Evolutionary conservation across 768 basidiomycete genomes (phyloP).

Genomic region (Xerocomus spinulosus): DNA sequence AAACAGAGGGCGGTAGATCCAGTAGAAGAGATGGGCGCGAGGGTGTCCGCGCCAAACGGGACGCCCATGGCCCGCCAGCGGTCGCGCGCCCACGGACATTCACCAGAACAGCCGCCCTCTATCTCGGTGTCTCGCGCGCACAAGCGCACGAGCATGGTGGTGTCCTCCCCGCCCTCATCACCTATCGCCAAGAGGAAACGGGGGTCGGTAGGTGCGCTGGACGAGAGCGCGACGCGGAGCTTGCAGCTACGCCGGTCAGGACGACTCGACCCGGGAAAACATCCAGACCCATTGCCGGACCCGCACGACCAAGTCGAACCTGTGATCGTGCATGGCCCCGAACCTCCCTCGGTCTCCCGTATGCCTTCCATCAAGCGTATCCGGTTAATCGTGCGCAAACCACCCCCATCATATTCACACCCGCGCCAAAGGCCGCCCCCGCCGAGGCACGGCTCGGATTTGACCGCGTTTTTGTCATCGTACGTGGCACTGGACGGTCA

Average conservation of each 20-base stretch:
- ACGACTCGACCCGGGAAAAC: constrained; percentile 17
- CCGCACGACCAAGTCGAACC: neutral
- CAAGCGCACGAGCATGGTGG: constrained; percentile 27
- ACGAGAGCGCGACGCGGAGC: constrained; percentile 2
- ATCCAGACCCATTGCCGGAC: neutral
- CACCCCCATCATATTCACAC: constrained; percentile 56
- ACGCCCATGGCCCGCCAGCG: constrained; percentile 6
- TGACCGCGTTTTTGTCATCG: constrained; percentile 56
- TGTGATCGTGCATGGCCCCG: neutral
- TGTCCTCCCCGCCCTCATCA: constrained; percentile 16
- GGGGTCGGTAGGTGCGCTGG: constrained; percentile 11
- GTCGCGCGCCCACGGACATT: constrained; percentile 3
- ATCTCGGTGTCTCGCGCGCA: constrained; percentile 11
- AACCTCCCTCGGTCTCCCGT: constrained; percentile 7
- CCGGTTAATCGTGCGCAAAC: constrained; percentile 59
- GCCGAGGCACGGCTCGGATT: constrained; percentile 48
- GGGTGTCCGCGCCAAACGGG: constrained; percentile 14
- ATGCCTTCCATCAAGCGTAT: constrained; percentile 51
- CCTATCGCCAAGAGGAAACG: constrained; percentile 25
- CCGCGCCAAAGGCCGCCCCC: constrained; percentile 62
- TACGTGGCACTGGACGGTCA: constrained; percentile 53
- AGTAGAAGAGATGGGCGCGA: constrained; percentile 6
- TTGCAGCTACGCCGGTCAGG: constrained; percentile 18
- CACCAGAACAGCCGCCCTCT: constrained; percentile 3
- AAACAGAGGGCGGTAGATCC: constrained; percentile 29